A percentile compares a stretch with the other conserved stretches of the same genome.
Conservation (phyloP, 768 basidiomycete genomes). For the Termitomyces sp. region DNA sequence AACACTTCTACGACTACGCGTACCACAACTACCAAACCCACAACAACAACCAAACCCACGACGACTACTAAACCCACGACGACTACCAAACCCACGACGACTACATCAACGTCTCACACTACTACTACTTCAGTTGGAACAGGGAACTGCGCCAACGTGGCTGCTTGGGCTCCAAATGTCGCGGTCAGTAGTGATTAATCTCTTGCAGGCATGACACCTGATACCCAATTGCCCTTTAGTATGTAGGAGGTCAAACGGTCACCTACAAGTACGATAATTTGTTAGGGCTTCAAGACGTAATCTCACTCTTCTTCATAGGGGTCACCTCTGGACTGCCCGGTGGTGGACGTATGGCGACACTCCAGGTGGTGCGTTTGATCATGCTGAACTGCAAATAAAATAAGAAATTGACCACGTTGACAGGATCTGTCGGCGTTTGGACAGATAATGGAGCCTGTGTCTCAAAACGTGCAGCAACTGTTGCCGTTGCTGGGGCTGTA, state of each 20-base stretch:
- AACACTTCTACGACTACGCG: conserved; percentile 13
- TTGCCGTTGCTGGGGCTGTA: neutral
- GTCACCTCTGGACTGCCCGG: conserved; percentile 42
- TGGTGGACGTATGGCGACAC: conserved; percentile 36
- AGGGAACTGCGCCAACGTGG: conserved; percentile 34
- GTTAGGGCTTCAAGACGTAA: neutral
- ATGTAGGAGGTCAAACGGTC: conserved; percentile 33
- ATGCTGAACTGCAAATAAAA: neutral
- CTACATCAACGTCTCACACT: conserved; percentile 4
- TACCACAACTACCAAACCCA: neutral
- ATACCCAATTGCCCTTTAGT: conserved; percentile 21
- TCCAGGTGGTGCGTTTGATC: conserved; percentile 22
- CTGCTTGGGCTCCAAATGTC: conserved; percentile 30
- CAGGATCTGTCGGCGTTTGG: conserved; percentile 29
- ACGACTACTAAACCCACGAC: conserved; percentile 2
- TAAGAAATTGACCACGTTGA: neutral
- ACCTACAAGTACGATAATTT: conserved; percentile 29
- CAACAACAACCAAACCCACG: conserved; percentile 11
- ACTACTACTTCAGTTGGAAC: conserved; percentile 6
- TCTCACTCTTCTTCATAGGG: conserved; percentile 20
- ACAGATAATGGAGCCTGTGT: conserved; percentile 25
- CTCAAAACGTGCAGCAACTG: neutral
- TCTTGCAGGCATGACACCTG: neutral
- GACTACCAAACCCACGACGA: neutral
- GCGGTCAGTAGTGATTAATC: conserved; percentile 27